phyloP scores from a whole-genome alignment of 2,329 filamentous ascomycete species.

The Periconia sp. region DNA sequence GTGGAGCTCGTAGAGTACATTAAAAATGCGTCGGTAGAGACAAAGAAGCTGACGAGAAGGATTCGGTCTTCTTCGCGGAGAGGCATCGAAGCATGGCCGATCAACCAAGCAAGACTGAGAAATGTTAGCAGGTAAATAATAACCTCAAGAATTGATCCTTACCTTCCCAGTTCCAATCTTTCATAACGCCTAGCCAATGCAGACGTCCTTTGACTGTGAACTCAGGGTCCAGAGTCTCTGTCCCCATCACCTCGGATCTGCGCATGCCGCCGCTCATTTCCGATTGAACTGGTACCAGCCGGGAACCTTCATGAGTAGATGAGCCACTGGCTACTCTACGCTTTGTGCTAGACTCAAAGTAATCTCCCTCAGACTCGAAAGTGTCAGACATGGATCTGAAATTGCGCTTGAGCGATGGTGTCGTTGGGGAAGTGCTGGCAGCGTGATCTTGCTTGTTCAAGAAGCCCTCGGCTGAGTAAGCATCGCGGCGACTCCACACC shows the following conservation, averaged over 20 bases:
- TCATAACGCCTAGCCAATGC: conserved; percentile 76
- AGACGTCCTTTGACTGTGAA: conserved; percentile 69
- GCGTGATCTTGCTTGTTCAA: conserved; percentile 7
- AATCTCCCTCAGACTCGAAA: conserved; percentile 16
- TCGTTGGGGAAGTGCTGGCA: conserved; percentile 14
- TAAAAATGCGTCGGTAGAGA: not conserved
- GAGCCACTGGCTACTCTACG: conserved; percentile 24
- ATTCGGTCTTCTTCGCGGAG: too few relatives aligned
- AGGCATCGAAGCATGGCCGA: not conserved
- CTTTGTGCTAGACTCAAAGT: conserved; percentile 25
- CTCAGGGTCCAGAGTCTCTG: conserved; percentile 60
- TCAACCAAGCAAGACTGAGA: conserved; percentile 30
- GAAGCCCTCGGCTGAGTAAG: conserved; percentile 47
- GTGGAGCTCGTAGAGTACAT: not conserved
- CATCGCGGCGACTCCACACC: conserved; percentile 70
- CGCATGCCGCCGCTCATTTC: conserved; percentile 35
- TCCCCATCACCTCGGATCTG: conserved; percentile 16
- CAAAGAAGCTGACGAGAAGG: not conserved
- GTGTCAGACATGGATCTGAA: conserved; percentile 27
- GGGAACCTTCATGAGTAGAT: conserved; percentile 18
- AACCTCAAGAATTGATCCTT: conserved; percentile 33
- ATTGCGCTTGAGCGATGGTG: conserved; percentile 27
- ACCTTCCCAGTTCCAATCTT: conserved; percentile 76
- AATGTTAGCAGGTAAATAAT: conserved; percentile 10
- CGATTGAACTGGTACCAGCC: conserved; percentile 20